Percentiles rank a stretch among this genome's conserved stretches.
These are phyloP conservation scores for Trypanosoma grayi DNA, from an alignment of 208 protist species.

Conservation along the genomic window DNA sequence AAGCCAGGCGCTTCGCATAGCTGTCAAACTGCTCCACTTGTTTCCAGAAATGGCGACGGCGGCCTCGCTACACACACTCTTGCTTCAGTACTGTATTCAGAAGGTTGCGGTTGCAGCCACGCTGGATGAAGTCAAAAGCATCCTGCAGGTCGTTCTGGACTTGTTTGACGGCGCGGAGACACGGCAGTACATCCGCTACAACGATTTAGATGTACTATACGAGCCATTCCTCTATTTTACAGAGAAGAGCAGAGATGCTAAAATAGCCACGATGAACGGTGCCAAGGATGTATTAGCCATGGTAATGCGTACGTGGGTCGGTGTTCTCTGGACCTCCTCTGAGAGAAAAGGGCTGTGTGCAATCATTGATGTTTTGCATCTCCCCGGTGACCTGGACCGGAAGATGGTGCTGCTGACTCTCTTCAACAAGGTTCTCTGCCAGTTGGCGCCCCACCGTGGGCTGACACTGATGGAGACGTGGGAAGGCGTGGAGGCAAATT, in stretches of 20 bases:
- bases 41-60: conserved; percentile 32
- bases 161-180: conserved; percentile 70
- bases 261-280: conserved; percentile 63
- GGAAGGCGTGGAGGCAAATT: conserved; percentile 65
- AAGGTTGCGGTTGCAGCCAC: conserved; percentile 54
- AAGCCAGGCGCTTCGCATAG: conserved; percentile 52
- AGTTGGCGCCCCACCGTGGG: conserved; percentile 80
- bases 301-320: conserved; percentile 74
- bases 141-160: conserved; percentile 53
- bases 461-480: conserved; percentile 58
- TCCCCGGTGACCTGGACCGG: conserved; percentile 77
- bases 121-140: conserved; percentile 53
- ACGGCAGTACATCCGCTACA: conserved; percentile 64
- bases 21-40: conserved; percentile 41
- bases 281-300: conserved; percentile 73
- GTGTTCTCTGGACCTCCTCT: conserved; percentile 68
- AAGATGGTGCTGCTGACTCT: conserved; percentile 87
- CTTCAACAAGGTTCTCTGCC: conserved; percentile 75
- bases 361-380: conserved; percentile 77
- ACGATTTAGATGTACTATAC: conserved; percentile 76
- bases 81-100: conserved; percentile 65
- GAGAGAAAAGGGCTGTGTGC: conserved; percentile 77
- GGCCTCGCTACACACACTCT: conserved; percentile 45
- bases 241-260: conserved; percentile 19
- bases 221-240: conserved; percentile 63